Evolutionary conservation across 2,329 filamentous ascomycete genomes (phyloP), one percentile per base, ranked within the genome.

Genomic region (Pleurostoma richardsiae): DNA sequence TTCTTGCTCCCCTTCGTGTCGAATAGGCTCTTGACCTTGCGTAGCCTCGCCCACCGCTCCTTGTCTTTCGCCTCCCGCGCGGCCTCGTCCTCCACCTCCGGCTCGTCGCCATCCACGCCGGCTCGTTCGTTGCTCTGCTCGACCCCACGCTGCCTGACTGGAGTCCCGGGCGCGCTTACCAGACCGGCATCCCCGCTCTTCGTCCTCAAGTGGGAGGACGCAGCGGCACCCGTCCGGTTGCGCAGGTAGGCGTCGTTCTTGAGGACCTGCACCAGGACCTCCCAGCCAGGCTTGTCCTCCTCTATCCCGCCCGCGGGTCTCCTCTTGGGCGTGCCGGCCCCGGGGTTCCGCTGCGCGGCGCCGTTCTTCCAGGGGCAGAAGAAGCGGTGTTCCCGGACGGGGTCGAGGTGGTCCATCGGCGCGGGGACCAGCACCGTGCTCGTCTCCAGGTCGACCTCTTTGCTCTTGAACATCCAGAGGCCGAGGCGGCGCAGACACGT

Each of bases 391-490:
- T 91, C 86, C 4, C 76, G 75, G 2, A 85, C 67, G 4, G 83
- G 81, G 58, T 92, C 83, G 2, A 94, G 73, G 47, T 79, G 72
- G 54, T 80, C 77, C 74, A 87, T 84, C 2, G 79, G 77, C 3
- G 83, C 78, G 1, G 78, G 76, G 4, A 78, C 72, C 8, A 84
- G 64, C 7, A 83, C 68, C 33, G 69, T 59, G 33, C 74, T 66
- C 0, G 74, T 74, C 11, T 69, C 65, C 2, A 71, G 69, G 48
- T 80, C 76, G 30, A 86, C 77, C 56, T 81, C 79, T 64, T 85
- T 90, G 63, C 83, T 85, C 59, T 83, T 86, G 64, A 95, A 97
- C 73, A 99, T 86, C 94, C 94, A 99, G 3, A 99, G 74, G 0
- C 94, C 94, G 0, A 97, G 74, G 2, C 91, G 83, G 49, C 94